Conservation (phyloP, 805 yeast genomes). For the Lipomyces anomalus region DNA sequence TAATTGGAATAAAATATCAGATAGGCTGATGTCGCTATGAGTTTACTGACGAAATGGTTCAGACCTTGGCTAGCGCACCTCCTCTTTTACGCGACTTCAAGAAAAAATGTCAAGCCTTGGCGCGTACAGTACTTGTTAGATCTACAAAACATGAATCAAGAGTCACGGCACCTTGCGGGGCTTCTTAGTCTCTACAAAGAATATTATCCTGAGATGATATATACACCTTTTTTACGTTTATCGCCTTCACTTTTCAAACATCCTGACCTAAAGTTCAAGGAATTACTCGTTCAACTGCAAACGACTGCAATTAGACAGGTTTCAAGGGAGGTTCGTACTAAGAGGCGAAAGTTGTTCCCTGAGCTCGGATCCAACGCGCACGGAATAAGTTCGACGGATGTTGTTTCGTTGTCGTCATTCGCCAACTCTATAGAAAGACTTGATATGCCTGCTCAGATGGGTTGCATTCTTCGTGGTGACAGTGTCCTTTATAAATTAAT, state of each 20-base stretch:
- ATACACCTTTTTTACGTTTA: not conserved
- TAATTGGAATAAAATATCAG: not conserved
- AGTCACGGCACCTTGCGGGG: conserved; percentile 14
- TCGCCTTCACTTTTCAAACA: not conserved
- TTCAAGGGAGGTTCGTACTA: not conserved
- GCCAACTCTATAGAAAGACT: conserved; percentile 7
- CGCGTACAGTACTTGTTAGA: conserved; percentile 18
- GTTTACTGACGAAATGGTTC: not conserved
- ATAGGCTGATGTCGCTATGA: too few species aligned
- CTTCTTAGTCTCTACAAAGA: conserved; percentile 16
- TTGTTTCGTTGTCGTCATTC: conserved; percentile 4
- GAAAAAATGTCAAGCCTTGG: conserved; percentile 18
- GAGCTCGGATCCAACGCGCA: not conserved
- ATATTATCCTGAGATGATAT: conserved; percentile 11
- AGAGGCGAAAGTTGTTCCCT: not conserved
- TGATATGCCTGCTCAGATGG: conserved; percentile 18
- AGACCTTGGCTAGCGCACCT: conserved; percentile 20
- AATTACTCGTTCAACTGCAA: not conserved
- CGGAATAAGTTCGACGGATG: not conserved
- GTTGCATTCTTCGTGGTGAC: conserved; percentile 16
- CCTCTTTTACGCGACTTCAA: conserved; percentile 12
- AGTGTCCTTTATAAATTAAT: conserved; percentile 8
- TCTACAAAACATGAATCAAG: conserved; percentile 13
- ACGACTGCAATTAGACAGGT: not conserved
- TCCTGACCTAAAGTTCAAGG: not conserved